phyloP scores from a whole-genome alignment of 768 basidiomycete species.

The Clitopilus passeckerianus region DNA sequence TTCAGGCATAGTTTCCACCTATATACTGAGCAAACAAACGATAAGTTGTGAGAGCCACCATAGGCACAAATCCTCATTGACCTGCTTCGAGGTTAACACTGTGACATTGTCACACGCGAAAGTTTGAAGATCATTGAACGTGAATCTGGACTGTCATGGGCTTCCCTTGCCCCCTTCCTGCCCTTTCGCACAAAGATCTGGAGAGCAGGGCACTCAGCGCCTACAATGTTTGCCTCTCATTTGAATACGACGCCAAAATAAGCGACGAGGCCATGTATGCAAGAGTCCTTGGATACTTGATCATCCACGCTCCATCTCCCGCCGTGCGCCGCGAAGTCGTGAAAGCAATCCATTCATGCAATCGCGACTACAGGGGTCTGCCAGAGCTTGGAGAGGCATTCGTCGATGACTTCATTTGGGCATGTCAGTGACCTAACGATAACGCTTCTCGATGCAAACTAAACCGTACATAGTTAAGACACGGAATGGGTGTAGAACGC shows the following conservation, averaged over 20 bases:
- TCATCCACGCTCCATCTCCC: conserved; percentile 6
- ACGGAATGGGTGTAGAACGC: not conserved
- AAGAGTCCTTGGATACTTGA: conserved; percentile 9
- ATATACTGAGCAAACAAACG: too few species aligned
- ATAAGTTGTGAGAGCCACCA: too few species aligned
- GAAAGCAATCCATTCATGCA: conserved; percentile 2
- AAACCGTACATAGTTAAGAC: conserved; percentile 2
- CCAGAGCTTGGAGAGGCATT: not conserved
- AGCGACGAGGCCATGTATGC: conserved; percentile 1
- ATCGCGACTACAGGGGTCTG: not conserved
- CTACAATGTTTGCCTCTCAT: conserved; percentile 1
- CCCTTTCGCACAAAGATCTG: not conserved
- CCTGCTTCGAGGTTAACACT: too few species aligned
- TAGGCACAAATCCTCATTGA: too few species aligned
- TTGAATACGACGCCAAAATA: not conserved
- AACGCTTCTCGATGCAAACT: not conserved
- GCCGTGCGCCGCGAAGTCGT: not conserved
- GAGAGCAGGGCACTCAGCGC: not conserved
- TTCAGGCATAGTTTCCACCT: too few species aligned
- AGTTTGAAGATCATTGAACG: too few species aligned
- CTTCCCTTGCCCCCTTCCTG: not conserved
- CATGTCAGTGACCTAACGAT: not conserved
- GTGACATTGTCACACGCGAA: too few species aligned
- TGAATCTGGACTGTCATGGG: too few species aligned
- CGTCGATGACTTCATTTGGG: conserved; percentile 3